Evolutionary conservation across 2,329 filamentous ascomycete genomes (phyloP).

Genomic region (Paecilomyces formosus): DNA sequence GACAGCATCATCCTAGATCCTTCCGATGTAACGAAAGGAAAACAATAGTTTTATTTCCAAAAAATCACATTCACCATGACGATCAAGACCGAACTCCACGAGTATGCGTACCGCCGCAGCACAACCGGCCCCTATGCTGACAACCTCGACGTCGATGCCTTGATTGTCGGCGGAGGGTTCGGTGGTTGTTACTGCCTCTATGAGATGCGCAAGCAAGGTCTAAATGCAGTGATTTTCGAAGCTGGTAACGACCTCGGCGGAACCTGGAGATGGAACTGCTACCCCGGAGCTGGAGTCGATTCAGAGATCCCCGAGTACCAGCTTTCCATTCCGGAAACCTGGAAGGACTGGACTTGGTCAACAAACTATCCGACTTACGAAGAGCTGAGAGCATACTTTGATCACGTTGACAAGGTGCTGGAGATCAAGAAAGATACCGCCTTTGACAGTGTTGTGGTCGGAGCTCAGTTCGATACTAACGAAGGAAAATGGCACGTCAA

Average conservation of each 20-base stretch:
- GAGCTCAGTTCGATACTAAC: slow-evolving; percentile 31
- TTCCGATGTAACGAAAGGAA: background rate
- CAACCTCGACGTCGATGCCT: slow-evolving; percentile 17
- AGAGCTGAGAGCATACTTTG: slow-evolving; percentile 42
- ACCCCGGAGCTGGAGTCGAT: slow-evolving; percentile 47
- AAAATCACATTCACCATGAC: background rate
- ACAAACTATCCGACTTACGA: slow-evolving; percentile 19
- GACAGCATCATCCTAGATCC: background rate
- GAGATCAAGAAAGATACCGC: slow-evolving; percentile 37
- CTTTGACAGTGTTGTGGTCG: slow-evolving; percentile 38
- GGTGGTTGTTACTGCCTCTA: slow-evolving; percentile 44
- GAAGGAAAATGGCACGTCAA: slow-evolving; percentile 37
- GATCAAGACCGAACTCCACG: background rate
- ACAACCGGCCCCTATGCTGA: slow-evolving; percentile 12
- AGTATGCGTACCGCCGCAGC: slow-evolving; percentile 5
- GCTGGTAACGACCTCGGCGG: slow-evolving; percentile 45
- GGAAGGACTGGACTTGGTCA: slow-evolving; percentile 39
- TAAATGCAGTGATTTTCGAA: slow-evolving; percentile 43
- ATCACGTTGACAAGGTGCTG: slow-evolving; percentile 38
- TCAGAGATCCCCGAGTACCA: slow-evolving; percentile 48
- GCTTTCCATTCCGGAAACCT: slow-evolving; percentile 44
- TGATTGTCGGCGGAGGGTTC: slow-evolving; percentile 6
- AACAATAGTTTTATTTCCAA: too few species aligned
- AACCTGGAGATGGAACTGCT: slow-evolving; percentile 49
- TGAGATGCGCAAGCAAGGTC: slow-evolving; percentile 43